Percentiles rank a stretch among this genome's conserved stretches.
Evolutionary conservation across 345 rosid species (phyloP).

Genomic region (Acer saccharum): DNA sequence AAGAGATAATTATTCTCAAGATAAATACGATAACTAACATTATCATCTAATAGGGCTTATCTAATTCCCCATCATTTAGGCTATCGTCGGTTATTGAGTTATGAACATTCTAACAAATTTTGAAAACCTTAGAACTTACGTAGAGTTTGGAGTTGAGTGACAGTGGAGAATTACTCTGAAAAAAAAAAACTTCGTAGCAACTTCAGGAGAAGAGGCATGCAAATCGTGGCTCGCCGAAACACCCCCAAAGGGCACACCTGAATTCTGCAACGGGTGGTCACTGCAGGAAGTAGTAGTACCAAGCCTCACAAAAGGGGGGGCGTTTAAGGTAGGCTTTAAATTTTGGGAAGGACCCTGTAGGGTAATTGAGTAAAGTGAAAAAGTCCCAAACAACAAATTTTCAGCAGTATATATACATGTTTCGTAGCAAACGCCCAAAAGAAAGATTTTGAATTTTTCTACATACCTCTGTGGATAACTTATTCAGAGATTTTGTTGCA

Average conservation of each 20-base stretch:
- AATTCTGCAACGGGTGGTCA: constrained; percentile 19
- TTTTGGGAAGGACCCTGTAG: constrained; percentile 52
- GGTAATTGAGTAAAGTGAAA: neutral
- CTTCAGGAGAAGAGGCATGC: constrained; percentile 28
- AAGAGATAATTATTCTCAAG: too few species aligned
- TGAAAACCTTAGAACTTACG: too few species aligned
- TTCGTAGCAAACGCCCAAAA: constrained; percentile 15
- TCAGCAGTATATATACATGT: constrained; percentile 8
- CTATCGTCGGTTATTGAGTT: too few species aligned
- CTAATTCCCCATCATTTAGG: too few species aligned
- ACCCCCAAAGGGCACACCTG: constrained; percentile 27
- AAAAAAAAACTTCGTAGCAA: constrained; percentile 23
- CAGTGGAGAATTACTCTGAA: too few species aligned
- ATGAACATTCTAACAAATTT: too few species aligned
- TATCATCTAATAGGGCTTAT: too few species aligned
- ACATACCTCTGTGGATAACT: constrained; percentile 48
- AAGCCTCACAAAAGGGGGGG: constrained; percentile 22
- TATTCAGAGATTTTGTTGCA: constrained; percentile 34
- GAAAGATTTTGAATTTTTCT: constrained; percentile 12
- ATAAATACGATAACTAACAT: too few species aligned
- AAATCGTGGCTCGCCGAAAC: constrained; percentile 35
- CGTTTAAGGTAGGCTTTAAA: constrained; percentile 37
- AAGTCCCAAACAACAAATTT: neutral
- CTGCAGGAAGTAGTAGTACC: constrained; percentile 22
- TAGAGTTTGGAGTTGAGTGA: too few species aligned